Conservation (phyloP, 352 stramenopile species). For the Phytophthora pseudosyringae region DNA sequence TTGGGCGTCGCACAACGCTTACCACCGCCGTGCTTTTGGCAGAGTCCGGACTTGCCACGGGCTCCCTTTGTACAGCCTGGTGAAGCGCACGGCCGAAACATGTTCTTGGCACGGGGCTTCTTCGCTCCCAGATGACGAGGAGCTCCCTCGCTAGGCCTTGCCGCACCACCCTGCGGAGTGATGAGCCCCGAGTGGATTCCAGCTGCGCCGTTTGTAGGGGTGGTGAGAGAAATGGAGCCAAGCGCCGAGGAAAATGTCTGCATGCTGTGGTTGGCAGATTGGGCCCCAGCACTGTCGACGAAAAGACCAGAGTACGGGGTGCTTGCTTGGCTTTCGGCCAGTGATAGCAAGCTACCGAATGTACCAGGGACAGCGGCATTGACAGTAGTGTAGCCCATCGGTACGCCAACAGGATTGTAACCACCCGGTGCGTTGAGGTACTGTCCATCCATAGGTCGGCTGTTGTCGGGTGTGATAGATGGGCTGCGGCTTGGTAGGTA, state of each 20-base stretch:
- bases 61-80: conserved; percentile 79
- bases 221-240: conserved; percentile 35
- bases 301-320: conserved; percentile 35
- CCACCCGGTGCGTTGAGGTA: conserved; percentile 27
- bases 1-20: conserved; percentile 68
- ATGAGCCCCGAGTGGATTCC: conserved; percentile 30
- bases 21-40: conserved; percentile 86
- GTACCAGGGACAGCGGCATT: not conserved
- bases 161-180: conserved; percentile 24
- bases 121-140: conserved; percentile 47
- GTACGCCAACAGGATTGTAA: conserved; percentile 18
- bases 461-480: not conserved
- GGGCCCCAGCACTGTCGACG: conserved; percentile 24
- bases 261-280: conserved; percentile 18
- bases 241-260: conserved; percentile 36
- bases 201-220: conserved; percentile 18
- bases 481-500: conserved; percentile 36
- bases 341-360: conserved; percentile 25
- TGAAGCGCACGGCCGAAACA: conserved; percentile 67
- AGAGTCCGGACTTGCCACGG: conserved; percentile 82
- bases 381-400: conserved; percentile 6
- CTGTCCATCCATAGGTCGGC: conserved; percentile 18
- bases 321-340: conserved; percentile 10
- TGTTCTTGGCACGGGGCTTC: conserved; percentile 76
- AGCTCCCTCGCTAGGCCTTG: conserved; percentile 6